phyloP scores from a whole-genome alignment of 495 filamentous ascomycete genomes.

The Penicillium simplicissimum region DNA sequence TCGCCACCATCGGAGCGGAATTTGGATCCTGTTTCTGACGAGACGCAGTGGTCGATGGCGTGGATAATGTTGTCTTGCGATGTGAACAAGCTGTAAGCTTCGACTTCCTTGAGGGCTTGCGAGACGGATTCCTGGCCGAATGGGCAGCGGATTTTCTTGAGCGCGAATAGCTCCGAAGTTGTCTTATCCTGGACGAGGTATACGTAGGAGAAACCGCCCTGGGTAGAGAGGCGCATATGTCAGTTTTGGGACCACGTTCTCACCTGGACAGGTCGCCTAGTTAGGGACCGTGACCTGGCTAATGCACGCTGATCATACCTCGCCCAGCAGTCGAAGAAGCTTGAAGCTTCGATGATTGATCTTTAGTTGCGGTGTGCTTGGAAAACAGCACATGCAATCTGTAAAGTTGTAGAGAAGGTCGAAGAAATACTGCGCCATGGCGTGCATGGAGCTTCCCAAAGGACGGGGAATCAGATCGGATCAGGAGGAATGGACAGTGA shows the following conservation, averaged over 20 bases:
- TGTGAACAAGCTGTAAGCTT: conserved; percentile 89
- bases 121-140: conserved; percentile 95
- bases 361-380: conserved; percentile 86
- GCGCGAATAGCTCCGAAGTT: conserved; percentile 79
- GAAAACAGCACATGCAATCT: conserved; percentile 94
- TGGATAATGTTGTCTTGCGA: conserved; percentile 85
- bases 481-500: not conserved
- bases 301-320: conserved; percentile 52
- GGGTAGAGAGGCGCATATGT: conserved; percentile 6
- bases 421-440: conserved; percentile 82
- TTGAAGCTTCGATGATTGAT: conserved; percentile 96
- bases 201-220: conserved; percentile 97
- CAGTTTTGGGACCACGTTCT: conserved; percentile 12
- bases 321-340: conserved; percentile 87
- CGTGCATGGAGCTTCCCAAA: conserved; percentile 13
- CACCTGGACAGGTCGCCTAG: conserved; percentile 12
- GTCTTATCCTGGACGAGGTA: conserved; percentile 93
- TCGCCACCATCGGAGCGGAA: conserved; percentile 58
- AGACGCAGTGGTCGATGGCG: conserved; percentile 79
- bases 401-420: conserved; percentile 89
- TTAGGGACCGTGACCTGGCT: not conserved
- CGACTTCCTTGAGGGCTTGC: conserved; percentile 92
- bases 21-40: conserved; percentile 59
- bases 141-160: conserved; percentile 98
- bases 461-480: not conserved